Conservation (phyloP, 768 basidiomycete species). For the Rhodotorula sphaerocarpa region DNA sequence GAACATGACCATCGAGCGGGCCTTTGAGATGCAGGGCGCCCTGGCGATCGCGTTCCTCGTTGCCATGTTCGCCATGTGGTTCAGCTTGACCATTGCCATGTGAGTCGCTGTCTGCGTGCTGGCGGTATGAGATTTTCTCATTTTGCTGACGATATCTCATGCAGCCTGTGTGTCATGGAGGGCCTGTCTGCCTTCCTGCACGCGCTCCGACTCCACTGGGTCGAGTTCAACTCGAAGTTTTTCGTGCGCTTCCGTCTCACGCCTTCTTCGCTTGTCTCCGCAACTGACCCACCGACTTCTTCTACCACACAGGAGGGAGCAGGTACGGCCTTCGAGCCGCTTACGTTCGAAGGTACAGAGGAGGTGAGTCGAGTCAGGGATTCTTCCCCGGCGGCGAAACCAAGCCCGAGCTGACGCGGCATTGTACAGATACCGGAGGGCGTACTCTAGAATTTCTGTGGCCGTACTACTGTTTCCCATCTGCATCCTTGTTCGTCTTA, state of each 20-base stretch:
- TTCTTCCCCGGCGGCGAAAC: too few species aligned
- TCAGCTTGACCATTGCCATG: constrained; percentile 57
- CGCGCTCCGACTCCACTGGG: constrained; percentile 90
- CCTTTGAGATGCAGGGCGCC: constrained; percentile 46
- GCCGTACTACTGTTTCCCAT: too few species aligned
- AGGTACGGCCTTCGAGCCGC: constrained; percentile 73
- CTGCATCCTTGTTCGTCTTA: too few species aligned
- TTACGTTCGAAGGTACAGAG: constrained; percentile 63
- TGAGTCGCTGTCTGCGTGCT: constrained; percentile 8
- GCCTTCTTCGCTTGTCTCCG: background rate
- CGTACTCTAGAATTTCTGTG: constrained; percentile 1
- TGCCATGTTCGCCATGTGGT: constrained; percentile 75
- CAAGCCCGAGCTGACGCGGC: background rate
- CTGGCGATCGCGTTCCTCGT: constrained; percentile 53
- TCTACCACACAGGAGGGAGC: constrained; percentile 89
- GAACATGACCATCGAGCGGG: constrained; percentile 46
- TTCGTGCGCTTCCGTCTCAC: constrained; percentile 42
- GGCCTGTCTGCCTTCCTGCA: constrained; percentile 93
- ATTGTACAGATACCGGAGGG: constrained; percentile 11
- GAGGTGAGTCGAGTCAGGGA: constrained; percentile 22
- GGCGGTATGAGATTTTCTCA: background rate
- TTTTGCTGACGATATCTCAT: background rate
- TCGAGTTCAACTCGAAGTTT: constrained; percentile 75
- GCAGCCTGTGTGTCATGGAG: constrained; percentile 89
- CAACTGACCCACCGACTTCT: constrained; percentile 53